A percentile compares a stretch with the other conserved stretches of the same genome.
phyloP scores from a whole-genome alignment of 164 flowering plant genomes.

The Liriodendron chinense region DNA sequence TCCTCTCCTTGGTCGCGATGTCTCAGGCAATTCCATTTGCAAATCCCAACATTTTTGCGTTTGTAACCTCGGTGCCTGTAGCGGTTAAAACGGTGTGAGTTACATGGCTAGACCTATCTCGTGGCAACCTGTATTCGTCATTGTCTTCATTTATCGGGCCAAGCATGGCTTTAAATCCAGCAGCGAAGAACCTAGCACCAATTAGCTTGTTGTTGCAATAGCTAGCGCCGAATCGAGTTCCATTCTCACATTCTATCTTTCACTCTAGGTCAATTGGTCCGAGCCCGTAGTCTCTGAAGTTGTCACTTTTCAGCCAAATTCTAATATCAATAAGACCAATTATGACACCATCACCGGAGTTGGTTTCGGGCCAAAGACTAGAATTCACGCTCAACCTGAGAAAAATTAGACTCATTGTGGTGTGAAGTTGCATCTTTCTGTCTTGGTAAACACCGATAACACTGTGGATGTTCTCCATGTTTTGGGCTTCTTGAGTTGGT shows the following conservation, averaged over 20 bases:
- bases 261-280: background rate
- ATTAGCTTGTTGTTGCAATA: constrained; percentile 7
- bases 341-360: background rate
- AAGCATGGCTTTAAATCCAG: background rate
- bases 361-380: constrained; percentile 4
- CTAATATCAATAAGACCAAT: constrained; percentile 6
- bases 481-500: background rate
- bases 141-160: background rate
- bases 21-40: constrained; percentile 1
- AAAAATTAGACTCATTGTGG: background rate
- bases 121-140: background rate
- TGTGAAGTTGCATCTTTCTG: background rate
- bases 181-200: constrained; percentile 1
- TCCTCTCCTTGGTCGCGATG: background rate
- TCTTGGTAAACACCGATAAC: background rate
- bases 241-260: background rate
- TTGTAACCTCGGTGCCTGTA: background rate
- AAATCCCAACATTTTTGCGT: background rate
- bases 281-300: background rate
- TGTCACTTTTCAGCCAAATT: constrained; percentile 2
- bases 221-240: background rate
- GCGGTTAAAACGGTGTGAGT: constrained; percentile 10
- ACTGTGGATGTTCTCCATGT: background rate
- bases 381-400: background rate
- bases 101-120: constrained; percentile 9